Evolutionary conservation across 805 yeast species (phyloP), one percentile per base, ranked within the genome.

Genomic region (Blastobotrys robertii): DNA sequence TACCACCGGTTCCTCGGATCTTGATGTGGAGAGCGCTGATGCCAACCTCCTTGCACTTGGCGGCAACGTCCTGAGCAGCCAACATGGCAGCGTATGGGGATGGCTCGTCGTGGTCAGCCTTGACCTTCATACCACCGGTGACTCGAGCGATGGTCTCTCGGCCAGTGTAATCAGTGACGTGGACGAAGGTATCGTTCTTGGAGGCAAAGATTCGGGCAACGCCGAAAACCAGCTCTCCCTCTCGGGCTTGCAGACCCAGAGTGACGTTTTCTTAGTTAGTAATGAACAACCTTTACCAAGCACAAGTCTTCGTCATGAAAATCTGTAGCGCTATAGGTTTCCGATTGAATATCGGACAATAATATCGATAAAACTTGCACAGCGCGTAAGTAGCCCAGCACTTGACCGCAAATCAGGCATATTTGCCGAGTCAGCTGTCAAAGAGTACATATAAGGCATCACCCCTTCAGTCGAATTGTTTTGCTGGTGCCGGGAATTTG

Each of bases 111-210:
- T 97, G 86, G 79, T 92, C 99, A 66, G 98, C 98, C 82, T 92
- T 92, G 73, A 92, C 99, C 81, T 92, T 92, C 98, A 92, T 92
- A 76, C 98, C 99, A 81, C 99, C 99, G 68, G 98, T 92, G 64
- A 92, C 96, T 78, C 97, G 87, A 78, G 95, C 81, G 68, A 92
- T 90, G 76, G 99, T 92, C 78, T 94, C 99, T 75, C 90, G 92
- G 75, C 98, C 99, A 65, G 97, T 85, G 63, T 88, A 77, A 79
- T 92, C 99, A 65, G 99, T 92, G 64, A 92, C 92, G 73, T 92
- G 99, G 64, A 92, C 99, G 76, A 92, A 92, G 57, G 99, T 92
- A 79, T 92, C 99, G 84, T 92, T 92, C 81, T 88, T 87, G 57
- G 98, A 94, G 67, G 99, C 99, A 69, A 79, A 92, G 81, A 92